Evolutionary conservation across 345 rosid genomes (phyloP), one percentile per base, ranked within the genome.

Genomic region (Brassica juncea): DNA sequence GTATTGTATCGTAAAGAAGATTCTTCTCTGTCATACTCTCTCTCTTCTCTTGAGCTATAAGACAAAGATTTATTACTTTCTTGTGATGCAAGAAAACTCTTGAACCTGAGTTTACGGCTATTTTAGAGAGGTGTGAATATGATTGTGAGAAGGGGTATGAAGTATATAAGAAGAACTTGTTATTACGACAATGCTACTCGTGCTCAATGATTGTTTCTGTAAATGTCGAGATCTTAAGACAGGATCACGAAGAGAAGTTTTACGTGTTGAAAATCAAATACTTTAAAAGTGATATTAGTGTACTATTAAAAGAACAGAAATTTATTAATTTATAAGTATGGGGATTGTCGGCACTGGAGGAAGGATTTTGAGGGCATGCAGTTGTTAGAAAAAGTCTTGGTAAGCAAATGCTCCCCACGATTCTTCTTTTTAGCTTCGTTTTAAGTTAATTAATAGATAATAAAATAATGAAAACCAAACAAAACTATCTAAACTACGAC

Each of bases 1-100:
- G 85, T 54, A 91, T 75, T 12, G 87, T 85, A 19, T 88, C 84
- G 58, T 77, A 84, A 87, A 83, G 73, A 71, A 80, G 84, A 65
- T 65, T 32, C 49, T 84, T 81, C 52, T 77, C 84, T 66, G 68
- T 44, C 80, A 77, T n/a, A n/a, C n/a, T 61, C 54, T 34, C 35
- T 23, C 52, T 23, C 19, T 71, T 76, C 42, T 74, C 52, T 21
- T 2, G 3, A 34, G 6, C 1, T 30, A 6, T 30, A 6, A 64
- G 61, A 25, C 49, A 4, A 49, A 84, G 12, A 19, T 3, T 12
- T 10, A 15, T 31, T 52, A 15, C 14, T 79, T 65, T 44, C 76
- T 63, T 74, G 63, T 23, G 47, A 0, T 27, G 8, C 80, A 81
- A 75, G 77, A 21, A 74, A 80, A 5, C 68, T 4, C 11, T 4